Base-by-base conservation (phyloP, 164 flowering plant genomes). In the Euptelea pleiosperma region DNA sequence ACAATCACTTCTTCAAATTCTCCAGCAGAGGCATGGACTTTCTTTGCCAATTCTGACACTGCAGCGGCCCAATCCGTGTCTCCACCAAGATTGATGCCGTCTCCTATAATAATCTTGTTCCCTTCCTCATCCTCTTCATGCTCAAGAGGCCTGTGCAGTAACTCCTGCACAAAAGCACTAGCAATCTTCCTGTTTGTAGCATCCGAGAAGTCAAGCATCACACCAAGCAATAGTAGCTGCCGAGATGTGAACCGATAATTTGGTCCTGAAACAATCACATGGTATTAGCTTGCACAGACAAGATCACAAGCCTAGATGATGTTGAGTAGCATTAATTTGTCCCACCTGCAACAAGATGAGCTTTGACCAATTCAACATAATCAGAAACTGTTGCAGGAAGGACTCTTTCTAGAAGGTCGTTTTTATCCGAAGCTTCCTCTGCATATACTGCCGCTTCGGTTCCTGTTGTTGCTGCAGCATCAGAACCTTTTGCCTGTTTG, bases 11-110 rank as follows among this genome's bases (percentile, higher is more conserved):
- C 91, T 77, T 85, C 98, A 76, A 86, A 85, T 68, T 94, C 99
- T 36, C 96, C 96, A 58, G 62, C 46, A 34, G 94, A 76, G 30
- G 96, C 82, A 68, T 89, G 93, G 33, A 94, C 94, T 70, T 82
- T 89, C 66, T 64, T 78, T 24, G 79, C 83, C 63, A 94, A 67
- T 22, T 72, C 75, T 33, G 89, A 74, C 8, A 94, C 96, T 46
- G 99, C 93, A 64, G 42, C 60, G 42, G 98, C 94, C 94, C 99
- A 94, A 30, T 82, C 84, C 70, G 44, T 77, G 35, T 91, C 99
- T 11, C 99, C 98, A 52, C 99, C 99, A 71, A 89, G 86, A 73
- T 78, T 91, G 49, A 91, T 76, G 16, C 99, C 98, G 78, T 94
- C 98, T 47, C 98, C 98, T 45, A 89, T 71, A 45, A 91, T 72